These are phyloP conservation scores for Trichosporon coremiiforme DNA, from an alignment of 1,284 basidiomycete species.

Conservation along the genomic window DNA sequence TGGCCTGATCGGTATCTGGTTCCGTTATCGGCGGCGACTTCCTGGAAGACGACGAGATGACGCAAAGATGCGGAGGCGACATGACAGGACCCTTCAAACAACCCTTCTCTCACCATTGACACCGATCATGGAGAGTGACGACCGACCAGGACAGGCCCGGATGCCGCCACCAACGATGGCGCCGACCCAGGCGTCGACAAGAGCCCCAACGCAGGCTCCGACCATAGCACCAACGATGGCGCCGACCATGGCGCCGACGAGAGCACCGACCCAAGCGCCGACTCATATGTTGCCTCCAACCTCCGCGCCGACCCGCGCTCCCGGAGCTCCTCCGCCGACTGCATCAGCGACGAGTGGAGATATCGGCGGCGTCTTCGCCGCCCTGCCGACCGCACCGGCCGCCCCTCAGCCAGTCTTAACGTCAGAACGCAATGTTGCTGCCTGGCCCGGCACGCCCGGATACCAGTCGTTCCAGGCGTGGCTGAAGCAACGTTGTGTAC, in stretches of 20 bases:
- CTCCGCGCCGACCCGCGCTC: no score
- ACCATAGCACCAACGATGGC: not conserved
- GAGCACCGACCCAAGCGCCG: not conserved
- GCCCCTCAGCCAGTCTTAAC: conserved; percentile 38
- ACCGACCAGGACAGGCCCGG: not conserved
- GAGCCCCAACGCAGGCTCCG: conserved; percentile 8
- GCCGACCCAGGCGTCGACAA: conserved; percentile 11
- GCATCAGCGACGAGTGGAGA: not conserved
- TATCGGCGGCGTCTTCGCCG: conserved; percentile 5
- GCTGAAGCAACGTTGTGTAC: conserved; percentile 69
- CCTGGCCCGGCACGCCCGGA: conserved; percentile 69
- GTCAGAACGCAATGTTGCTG: conserved; percentile 67
- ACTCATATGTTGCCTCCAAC: no score
- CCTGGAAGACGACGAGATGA: conserved; percentile 13
- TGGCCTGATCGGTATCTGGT: conserved; percentile 5
- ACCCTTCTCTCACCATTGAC: not conserved
- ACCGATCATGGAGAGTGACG: not conserved
- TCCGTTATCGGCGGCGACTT: conserved; percentile 15
- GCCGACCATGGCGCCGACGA: not conserved
- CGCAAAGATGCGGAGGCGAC: not conserved
- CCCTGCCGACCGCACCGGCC: conserved; percentile 36
- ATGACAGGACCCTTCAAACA: not conserved
- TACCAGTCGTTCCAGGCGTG: conserved; percentile 73
- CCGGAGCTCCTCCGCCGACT: not conserved
- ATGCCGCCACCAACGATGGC: no score